Evolutionary conservation across 768 basidiomycete genomes (phyloP), one percentile per base, ranked within the genome.

Genomic region (Lactifluus subvellereus): DNA sequence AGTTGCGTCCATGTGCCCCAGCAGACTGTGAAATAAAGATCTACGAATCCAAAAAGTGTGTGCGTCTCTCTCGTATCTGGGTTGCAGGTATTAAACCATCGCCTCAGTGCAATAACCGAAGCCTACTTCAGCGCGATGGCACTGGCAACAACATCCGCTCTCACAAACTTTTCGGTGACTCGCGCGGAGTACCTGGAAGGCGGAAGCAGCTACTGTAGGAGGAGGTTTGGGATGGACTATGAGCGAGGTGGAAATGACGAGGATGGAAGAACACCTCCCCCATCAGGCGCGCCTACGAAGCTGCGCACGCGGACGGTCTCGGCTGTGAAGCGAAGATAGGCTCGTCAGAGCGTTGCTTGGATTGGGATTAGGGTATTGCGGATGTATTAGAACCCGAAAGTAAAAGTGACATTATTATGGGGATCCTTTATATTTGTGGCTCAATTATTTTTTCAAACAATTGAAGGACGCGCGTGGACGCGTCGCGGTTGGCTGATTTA

Each of bases 161-260:
- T 88, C 67, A 56, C 76, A 0, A 74, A 77, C 37, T 75, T 77
- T 20, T 79, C 83, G 35, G 83, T 93, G 65, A 91, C 91, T 4
- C 78, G 88, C 49, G 84, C 82, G 53, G 94, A 98, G 72, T 98
- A 96, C 74, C 77, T 83, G 54, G 94, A 98, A 75, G 81, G 81
- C 64, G 94, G 94, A 40, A 88, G 84, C 67, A 82, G 78, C 62
- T 87, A 88, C 60, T 84, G 84, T 62, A 82, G 91, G 66, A 79
- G 86, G 61, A 91, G 89, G 71, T 91, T 94, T 74, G 51, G 66
- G 59, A 58, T 48, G 66, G 57, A 49, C 27, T 63, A 65, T 7
- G 69, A 65, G 43, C 64, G 63, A 22, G 56, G 47, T 40, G 66
- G 58, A 20, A 27, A 51, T 38, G 64, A 65, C 6, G 64, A 65